Evolutionary conservation across 805 yeast genomes (phyloP).

Genomic region (Ogataea ganodermae): DNA sequence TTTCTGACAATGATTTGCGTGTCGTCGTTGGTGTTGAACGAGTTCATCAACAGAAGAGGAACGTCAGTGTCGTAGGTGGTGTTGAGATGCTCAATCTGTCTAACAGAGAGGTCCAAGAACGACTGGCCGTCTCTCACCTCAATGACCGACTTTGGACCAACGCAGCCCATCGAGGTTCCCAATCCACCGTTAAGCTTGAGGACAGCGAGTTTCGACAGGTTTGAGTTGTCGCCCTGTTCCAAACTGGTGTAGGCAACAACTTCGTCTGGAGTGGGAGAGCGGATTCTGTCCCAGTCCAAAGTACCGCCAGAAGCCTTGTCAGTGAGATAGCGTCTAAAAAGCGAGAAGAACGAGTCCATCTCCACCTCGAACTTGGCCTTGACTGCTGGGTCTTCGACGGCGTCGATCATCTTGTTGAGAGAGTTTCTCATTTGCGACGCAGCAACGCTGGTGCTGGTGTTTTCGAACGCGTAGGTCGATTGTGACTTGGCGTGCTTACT

Average conservation of each 20-base stretch:
- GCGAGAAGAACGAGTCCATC: conserved; percentile 91
- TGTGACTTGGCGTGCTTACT: conserved; percentile 68
- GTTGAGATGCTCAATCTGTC: conserved; percentile 95
- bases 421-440: conserved; percentile 98
- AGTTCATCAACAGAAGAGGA: conserved; percentile 95
- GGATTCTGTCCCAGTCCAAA: conserved; percentile 93
- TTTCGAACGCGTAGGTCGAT: conserved; percentile 87
- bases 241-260: conserved; percentile 76
- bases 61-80: conserved; percentile 89
- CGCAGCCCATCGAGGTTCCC: conserved; percentile 99
- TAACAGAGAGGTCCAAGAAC: conserved; percentile 89
- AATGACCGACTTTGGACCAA: conserved; percentile 96
- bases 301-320: conserved; percentile 86
- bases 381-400: conserved; percentile 55
- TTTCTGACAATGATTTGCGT: conserved; percentile 94
- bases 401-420: conserved; percentile 83
- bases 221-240: conserved; percentile 39
- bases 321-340: conserved; percentile 87
- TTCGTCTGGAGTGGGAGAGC: conserved; percentile 86
- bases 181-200: conserved; percentile 96
- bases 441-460: conserved; percentile 91
- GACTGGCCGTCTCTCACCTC: conserved; percentile 99
- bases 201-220: conserved; percentile 85
- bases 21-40: conserved; percentile 96
- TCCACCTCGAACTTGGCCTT: conserved; percentile 75